Evolutionary conservation across 2,329 filamentous ascomycete species (phyloP), one percentile per base, ranked within the genome.

Genomic region (Uncinocarpus reesii): DNA sequence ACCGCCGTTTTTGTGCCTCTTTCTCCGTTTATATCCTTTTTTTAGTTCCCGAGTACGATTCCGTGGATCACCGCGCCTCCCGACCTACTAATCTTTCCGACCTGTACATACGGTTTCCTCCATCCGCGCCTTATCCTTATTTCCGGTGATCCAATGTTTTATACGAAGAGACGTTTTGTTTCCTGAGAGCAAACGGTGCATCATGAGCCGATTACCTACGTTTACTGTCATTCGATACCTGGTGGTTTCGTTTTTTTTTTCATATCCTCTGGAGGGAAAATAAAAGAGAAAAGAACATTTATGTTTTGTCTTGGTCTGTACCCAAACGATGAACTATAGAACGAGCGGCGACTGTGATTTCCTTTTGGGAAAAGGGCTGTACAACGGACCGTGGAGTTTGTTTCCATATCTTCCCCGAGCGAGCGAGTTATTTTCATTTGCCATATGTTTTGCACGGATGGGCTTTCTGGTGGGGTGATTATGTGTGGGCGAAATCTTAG

Each of bases 301-400:
- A 35, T 32, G 6, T 28, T 40, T 34, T 24, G 6, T 37, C 16
- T 37, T 42, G 47, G 47, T 49, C 47, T 32, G 37, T 36, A 37
- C 42, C 41, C 24, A n/a, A 47, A 40, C 44, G 49, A 51, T 53
- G 45, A 53, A 49, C 18, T 43, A 53, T 51, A 53, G 48, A 53
- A 41, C 37, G 51, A 53, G 48, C 44, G 48, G 51, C 51, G 51
- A 49, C 41, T 36, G 29, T 48, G 38, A 42, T 42, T 44, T 37
- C 44, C 31, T 38, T 37, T 42, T 31, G 32, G 28, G 28, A 42
- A 52, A 45, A 45, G 37, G 40, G 42, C 46, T 43, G 40, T 45
- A 43, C 31, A 43, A 42, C 36, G 37, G 36, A 26, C 31, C 34
- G 32, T 45, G 51, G 51, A 51, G 51, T 53, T 51, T 35, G 11